phyloP scores from a whole-genome alignment of 257 asterid species.

The Apocynum venetum region DNA sequence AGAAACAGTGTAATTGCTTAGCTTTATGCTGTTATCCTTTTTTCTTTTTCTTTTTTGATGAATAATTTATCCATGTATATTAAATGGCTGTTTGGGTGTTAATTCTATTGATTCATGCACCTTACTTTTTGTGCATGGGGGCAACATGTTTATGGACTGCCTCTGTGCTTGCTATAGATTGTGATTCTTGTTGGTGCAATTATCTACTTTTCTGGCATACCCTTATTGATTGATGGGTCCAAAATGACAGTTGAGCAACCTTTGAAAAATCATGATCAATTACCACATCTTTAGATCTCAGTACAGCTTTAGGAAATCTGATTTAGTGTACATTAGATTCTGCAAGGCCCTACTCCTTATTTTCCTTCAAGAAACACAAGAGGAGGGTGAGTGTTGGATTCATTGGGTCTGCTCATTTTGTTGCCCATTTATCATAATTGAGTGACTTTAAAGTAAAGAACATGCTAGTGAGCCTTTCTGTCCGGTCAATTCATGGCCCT shows the following conservation, averaged over 20 bases:
- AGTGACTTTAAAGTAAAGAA: slow-evolving; percentile 1
- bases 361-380: neutral
- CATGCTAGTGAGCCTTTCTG: neutral
- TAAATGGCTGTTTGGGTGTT: neutral
- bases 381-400: neutral
- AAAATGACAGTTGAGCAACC: slow-evolving; percentile 8
- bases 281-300: neutral
- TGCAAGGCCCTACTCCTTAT: neutral
- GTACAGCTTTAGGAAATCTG: slow-evolving; percentile 1
- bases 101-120: neutral
- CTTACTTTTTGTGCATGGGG: neutral
- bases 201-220: slow-evolving; percentile 5
- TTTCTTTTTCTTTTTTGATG: neutral
- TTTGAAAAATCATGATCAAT: slow-evolving; percentile 11
- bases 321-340: neutral
- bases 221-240: slow-evolving; percentile 12
- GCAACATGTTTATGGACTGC: neutral
- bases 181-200: neutral
- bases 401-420: neutral
- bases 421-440: neutral
- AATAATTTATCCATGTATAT: neutral
- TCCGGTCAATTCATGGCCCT: neutral
- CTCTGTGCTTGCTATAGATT: neutral
- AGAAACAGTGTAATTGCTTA: neutral
- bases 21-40: neutral